Percentiles rank a stretch among this genome's conserved stretches.
These are phyloP conservation scores for Debaryomycetaceae sp. DNA, from an alignment of 1,139 yeast genomes.

Conservation along the genomic window DNA sequence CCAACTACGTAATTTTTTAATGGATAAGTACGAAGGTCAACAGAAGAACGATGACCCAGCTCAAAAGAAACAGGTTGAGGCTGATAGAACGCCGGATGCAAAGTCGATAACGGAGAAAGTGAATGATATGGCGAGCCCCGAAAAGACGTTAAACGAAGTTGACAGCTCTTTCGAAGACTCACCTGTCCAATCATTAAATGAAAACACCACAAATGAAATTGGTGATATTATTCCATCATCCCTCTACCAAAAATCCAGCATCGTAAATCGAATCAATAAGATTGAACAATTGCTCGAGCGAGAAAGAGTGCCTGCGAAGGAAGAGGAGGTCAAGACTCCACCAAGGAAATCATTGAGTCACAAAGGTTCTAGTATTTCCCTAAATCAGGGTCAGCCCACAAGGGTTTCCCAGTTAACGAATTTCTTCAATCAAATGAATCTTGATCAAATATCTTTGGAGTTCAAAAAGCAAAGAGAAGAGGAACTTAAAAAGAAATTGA, in stretches of 20 bases:
- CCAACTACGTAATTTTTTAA: conserved; percentile 73
- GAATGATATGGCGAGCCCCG: conserved; percentile 1
- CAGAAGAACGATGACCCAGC: conserved; percentile 12
- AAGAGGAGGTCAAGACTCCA: conserved; percentile 1
- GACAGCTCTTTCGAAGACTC: background rate
- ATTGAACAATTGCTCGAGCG: conserved; percentile 26
- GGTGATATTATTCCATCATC: conserved; percentile 23
- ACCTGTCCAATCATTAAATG: conserved; percentile 5
- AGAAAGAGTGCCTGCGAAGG: background rate
- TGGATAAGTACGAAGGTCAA: conserved; percentile 41
- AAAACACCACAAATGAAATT: conserved; percentile 14
- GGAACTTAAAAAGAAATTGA: conserved; percentile 61
- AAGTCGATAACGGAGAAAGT: conserved; percentile 6
- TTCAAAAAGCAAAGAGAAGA: conserved; percentile 83
- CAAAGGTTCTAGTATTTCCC: conserved; percentile 13
- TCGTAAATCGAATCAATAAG: conserved; percentile 23
- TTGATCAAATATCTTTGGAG: conserved; percentile 78
- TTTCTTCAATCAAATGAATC: conserved; percentile 72
- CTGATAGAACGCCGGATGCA: conserved; percentile 8
- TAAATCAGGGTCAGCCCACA: conserved; percentile 14
- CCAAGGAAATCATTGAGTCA: conserved; percentile 6
- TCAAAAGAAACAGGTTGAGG: conserved; percentile 10
- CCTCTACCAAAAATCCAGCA: conserved; percentile 17
- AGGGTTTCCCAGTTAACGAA: conserved; percentile 63
- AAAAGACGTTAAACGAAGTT: conserved; percentile 2